phyloP scores from a whole-genome alignment of 495 filamentous ascomycete species.

The Podospora tetraspora region DNA sequence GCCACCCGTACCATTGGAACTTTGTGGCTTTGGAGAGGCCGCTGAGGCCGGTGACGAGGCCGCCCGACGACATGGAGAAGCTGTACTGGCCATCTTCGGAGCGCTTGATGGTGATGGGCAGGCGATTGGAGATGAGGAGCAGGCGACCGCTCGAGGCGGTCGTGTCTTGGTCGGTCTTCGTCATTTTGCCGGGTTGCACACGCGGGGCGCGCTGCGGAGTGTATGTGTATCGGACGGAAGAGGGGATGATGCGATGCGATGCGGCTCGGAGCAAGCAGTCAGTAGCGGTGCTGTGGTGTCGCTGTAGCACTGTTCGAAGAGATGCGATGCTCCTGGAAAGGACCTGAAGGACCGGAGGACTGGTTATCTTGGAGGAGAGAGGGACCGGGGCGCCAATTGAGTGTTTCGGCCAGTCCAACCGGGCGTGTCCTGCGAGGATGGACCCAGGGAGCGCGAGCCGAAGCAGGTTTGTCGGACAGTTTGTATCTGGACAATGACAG shows the following conservation, averaged over 20 bases:
- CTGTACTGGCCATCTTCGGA: slow-evolving; percentile 72
- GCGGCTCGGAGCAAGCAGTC: background rate
- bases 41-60: slow-evolving; percentile 83
- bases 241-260: background rate
- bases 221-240: background rate
- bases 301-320: background rate
- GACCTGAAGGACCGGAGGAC: background rate
- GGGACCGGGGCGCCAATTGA: background rate
- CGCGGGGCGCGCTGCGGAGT: background rate
- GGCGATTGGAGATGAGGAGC: slow-evolving; percentile 85
- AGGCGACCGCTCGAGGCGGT: slow-evolving; percentile 42
- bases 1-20: slow-evolving; percentile 98
- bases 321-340: background rate
- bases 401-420: background rate
- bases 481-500: background rate
- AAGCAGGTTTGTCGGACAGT: background rate
- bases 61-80: slow-evolving; percentile 93
- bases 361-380: background rate
- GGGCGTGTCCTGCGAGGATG: background rate
- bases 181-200: slow-evolving; percentile 24
- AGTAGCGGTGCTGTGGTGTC: background rate
- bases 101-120: slow-evolving; percentile 92
- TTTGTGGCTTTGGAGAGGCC: slow-evolving; percentile 86
- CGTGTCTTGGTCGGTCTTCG: slow-evolving; percentile 20
- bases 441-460: background rate